Evolutionary conservation across 768 basidiomycete genomes (phyloP).

Genomic region (Tricholoma furcatifolium): DNA sequence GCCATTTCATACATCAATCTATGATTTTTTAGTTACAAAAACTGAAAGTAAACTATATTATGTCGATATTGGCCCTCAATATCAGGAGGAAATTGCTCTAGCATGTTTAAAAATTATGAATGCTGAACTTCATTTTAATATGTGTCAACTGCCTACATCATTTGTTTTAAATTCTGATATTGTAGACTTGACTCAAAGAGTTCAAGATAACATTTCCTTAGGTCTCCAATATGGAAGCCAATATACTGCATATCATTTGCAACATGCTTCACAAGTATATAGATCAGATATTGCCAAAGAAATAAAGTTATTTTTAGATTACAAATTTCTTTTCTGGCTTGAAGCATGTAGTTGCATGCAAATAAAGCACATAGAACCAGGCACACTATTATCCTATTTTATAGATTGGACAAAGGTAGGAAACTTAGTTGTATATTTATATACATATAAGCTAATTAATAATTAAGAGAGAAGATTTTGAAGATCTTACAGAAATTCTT

Average conservation of each 20-base stretch:
- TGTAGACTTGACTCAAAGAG: neutral
- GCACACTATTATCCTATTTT: neutral
- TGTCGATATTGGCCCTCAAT: neutral
- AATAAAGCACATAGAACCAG: neutral
- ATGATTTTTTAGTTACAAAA: neutral
- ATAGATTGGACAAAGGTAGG: neutral
- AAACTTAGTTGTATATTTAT: neutral
- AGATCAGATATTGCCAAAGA: neutral
- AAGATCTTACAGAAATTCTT: neutral
- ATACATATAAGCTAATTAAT: neutral
- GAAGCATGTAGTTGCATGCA: slow-evolving; percentile 13
- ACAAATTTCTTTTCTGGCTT: slow-evolving; percentile 16
- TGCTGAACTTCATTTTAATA: slow-evolving; percentile 13
- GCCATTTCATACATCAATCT: neutral
- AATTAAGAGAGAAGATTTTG: neutral
- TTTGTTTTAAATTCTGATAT: slow-evolving; percentile 7
- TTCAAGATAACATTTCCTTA: neutral
- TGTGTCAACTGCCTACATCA: slow-evolving; percentile 13
- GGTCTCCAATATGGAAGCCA: slow-evolving; percentile 9
- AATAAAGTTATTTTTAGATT: slow-evolving; percentile 1
- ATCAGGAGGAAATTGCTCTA: neutral
- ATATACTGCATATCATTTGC: slow-evolving; percentile 12
- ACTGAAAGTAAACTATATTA: neutral
- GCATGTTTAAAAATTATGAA: slow-evolving; percentile 11
- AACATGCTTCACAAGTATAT: neutral